phyloP scores from a whole-genome alignment of 2,329 filamentous ascomycete species.

The Neonectria sp. region DNA sequence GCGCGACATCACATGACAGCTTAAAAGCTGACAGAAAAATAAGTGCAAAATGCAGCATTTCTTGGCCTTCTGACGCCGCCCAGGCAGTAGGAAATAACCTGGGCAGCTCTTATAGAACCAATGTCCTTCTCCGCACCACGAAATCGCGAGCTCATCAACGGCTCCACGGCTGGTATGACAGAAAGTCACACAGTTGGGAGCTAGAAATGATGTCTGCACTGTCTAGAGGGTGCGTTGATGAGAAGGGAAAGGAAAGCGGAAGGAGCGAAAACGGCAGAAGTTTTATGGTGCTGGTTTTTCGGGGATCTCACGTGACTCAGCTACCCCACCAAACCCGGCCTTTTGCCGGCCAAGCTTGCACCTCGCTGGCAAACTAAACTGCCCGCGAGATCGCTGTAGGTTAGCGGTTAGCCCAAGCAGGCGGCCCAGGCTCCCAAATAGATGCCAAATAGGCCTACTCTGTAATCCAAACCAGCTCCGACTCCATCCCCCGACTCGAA shows the following conservation, averaged over 20 bases:
- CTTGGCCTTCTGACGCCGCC: conserved; percentile 61
- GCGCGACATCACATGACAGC: not conserved
- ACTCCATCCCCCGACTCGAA: not conserved
- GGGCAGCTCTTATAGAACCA: conserved; percentile 72
- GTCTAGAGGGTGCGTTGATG: conserved; percentile 85
- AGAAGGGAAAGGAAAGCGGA: conserved; percentile 53
- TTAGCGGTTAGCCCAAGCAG: conserved; percentile 10
- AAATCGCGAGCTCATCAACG: conserved; percentile 77
- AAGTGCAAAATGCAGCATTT: conserved; percentile 47
- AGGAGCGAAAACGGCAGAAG: not conserved
- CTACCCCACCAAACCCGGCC: conserved; percentile 43
- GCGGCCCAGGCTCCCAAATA: conserved; percentile 43
- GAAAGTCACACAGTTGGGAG: conserved; percentile 75
- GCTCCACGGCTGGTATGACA: conserved; percentile 72
- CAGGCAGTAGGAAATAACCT: conserved; percentile 59
- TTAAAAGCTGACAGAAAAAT: not conserved
- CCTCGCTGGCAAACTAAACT: not conserved
- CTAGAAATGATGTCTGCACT: conserved; percentile 81
- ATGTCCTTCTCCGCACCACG: conserved; percentile 68
- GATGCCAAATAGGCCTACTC: conserved; percentile 44
- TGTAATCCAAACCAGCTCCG: conserved; percentile 10
- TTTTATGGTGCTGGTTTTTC: conserved; percentile 22
- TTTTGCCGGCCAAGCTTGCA: conserved; percentile 38
- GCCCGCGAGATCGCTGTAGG: not conserved
- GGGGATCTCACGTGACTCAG: conserved; percentile 36